Conservation (phyloP, 1,284 basidiomycete genomes). For the Abortiporus biennis region DNA sequence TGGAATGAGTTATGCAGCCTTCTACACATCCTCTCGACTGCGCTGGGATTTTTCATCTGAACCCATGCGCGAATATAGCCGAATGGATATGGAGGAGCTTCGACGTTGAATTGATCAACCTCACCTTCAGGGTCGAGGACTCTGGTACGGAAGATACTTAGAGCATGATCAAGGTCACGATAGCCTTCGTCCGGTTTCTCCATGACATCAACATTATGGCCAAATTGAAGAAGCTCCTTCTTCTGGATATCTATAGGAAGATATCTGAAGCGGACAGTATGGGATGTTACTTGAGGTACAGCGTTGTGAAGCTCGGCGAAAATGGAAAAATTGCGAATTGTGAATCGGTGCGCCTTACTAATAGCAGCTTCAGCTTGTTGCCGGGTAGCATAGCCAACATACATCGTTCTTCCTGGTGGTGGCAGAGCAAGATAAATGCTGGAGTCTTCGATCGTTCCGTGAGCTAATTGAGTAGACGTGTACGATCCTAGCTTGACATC, state of each 20-base stretch:
- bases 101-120: slow-evolving; percentile 30
- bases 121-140: slow-evolving; percentile 30
- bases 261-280: slow-evolving; percentile 50
- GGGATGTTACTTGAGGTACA: slow-evolving; percentile 45
- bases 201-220: slow-evolving; percentile 41
- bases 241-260: slow-evolving; percentile 40
- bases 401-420: slow-evolving; percentile 44
- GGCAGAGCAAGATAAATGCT: slow-evolving; percentile 39
- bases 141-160: slow-evolving; percentile 15
- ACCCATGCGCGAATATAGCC: slow-evolving; percentile 48
- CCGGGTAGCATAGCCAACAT: slow-evolving; percentile 48
- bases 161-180: background rate
- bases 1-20: slow-evolving; percentile 39
- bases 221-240: slow-evolving; percentile 38
- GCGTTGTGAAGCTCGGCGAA: slow-evolving; percentile 44
- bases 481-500: slow-evolving; percentile 34
- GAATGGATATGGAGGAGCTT: slow-evolving; percentile 44
- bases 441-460: slow-evolving; percentile 37
- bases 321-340: slow-evolving; percentile 33
- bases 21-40: slow-evolving; percentile 43
- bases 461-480: slow-evolving; percentile 23
- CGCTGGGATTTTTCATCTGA: slow-evolving; percentile 38
- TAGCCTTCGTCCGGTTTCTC: slow-evolving; percentile 42
- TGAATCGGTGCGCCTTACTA: slow-evolving; percentile 26
- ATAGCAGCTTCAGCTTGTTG: slow-evolving; percentile 44